These are phyloP conservation scores for Malus fusca DNA, from an alignment of 306 rosid species.

Conservation along the genomic window DNA sequence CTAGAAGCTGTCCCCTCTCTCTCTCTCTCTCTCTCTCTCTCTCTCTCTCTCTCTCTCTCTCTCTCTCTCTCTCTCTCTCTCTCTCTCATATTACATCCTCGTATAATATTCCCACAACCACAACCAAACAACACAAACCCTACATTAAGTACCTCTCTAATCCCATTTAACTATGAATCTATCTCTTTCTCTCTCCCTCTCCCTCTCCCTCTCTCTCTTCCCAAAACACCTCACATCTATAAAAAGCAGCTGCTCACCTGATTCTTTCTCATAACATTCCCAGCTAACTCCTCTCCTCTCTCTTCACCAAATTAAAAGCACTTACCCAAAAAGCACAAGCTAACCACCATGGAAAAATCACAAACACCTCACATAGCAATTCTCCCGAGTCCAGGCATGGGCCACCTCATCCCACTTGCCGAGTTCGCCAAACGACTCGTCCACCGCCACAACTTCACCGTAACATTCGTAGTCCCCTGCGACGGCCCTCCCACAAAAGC, in stretches of 20 bases:
- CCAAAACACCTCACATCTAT: neutral
- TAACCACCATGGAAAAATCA: slow-evolving; percentile 23
- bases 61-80: neutral
- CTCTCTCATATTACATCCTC: neutral
- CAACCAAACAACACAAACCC: neutral
- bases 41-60: neutral
- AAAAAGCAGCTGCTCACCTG: neutral
- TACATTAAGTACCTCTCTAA: neutral
- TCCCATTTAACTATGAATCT: neutral
- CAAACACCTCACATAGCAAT: slow-evolving; percentile 34
- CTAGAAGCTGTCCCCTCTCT: neutral
- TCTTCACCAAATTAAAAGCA: too few relatives aligned
- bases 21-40: neutral
- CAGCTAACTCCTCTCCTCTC: neutral
- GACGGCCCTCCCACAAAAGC: slow-evolving; percentile 48
- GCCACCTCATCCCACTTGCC: slow-evolving; percentile 72
- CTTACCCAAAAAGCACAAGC: neutral
- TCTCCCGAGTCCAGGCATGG: slow-evolving; percentile 72
- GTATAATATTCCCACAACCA: neutral
- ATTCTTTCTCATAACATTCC: neutral
- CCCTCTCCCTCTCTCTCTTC: neutral
- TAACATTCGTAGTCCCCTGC: slow-evolving; percentile 50
- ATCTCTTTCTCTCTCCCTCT: neutral
- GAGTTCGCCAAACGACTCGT: slow-evolving; percentile 58
- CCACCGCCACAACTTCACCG: slow-evolving; percentile 20